Percentiles rank a stretch among this genome's conserved stretches.
phyloP scores from a whole-genome alignment of 371 early-diverging fungal genomes.

The Saksenaea oblongispora region DNA sequence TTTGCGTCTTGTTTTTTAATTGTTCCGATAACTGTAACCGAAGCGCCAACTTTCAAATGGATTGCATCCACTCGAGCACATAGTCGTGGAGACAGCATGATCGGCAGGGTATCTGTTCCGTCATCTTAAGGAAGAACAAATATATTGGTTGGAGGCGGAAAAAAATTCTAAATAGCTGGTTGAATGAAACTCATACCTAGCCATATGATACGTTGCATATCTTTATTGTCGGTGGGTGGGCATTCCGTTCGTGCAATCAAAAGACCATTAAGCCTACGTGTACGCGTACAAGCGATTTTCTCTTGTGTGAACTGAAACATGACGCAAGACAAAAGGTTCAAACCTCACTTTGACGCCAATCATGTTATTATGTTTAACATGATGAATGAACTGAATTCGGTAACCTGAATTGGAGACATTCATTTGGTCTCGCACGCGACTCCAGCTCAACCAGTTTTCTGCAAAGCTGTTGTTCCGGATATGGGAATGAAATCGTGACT shows the following conservation, averaged over 20 bases:
- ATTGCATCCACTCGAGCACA: conserved; percentile 7
- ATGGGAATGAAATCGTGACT: neutral
- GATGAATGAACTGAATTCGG: neutral
- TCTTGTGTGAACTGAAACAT: neutral
- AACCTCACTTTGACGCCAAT: neutral
- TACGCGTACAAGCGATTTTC: neutral
- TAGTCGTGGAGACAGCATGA: conserved; percentile 14
- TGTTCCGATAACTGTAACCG: conserved; percentile 16
- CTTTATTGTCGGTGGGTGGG: neutral
- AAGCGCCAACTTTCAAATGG: conserved; percentile 3
- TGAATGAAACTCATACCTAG: neutral
- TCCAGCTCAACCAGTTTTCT: too few relatives aligned
- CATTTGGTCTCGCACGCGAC: neutral
- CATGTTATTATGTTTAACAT: neutral
- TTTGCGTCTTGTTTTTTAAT: neutral
- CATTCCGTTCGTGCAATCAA: neutral
- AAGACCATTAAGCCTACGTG: conserved; percentile 4
- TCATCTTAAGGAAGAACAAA: conserved; percentile 15
- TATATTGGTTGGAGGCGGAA: neutral
- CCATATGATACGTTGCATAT: neutral
- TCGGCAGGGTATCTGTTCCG: conserved; percentile 17
- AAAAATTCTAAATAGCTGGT: neutral
- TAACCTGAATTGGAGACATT: neutral
- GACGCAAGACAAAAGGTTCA: neutral
- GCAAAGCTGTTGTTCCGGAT: neutral